phyloP scores from a whole-genome alignment of 495 filamentous ascomycete species.

The Astrothelium macrocarpum region DNA sequence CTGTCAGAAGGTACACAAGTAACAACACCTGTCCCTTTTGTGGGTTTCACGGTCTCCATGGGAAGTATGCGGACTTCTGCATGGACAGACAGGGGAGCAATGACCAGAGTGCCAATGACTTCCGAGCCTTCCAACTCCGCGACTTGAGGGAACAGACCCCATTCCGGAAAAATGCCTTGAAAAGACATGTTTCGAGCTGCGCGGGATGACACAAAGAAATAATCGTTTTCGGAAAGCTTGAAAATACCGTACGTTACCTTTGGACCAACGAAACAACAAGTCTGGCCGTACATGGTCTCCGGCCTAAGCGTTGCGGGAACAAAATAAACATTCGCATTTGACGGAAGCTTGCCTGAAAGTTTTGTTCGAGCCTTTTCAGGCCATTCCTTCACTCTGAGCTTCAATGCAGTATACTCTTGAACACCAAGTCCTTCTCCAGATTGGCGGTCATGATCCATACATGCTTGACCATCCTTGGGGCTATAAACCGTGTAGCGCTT shows the following conservation, averaged over 20 bases:
- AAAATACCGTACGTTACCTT: slow-evolving; percentile 86
- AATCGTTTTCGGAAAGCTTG: slow-evolving; percentile 73
- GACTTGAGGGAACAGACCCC: slow-evolving; percentile 65
- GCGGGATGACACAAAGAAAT: slow-evolving; percentile 73
- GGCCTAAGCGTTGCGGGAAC: slow-evolving; percentile 85
- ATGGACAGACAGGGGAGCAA: slow-evolving; percentile 86
- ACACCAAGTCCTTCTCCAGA: slow-evolving; percentile 83
- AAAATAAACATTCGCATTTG: slow-evolving; percentile 73
- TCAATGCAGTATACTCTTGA: slow-evolving; percentile 88
- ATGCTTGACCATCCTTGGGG: slow-evolving; percentile 93
- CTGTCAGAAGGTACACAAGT: slow-evolving; percentile 92
- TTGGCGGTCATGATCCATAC: slow-evolving; percentile 93
- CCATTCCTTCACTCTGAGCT: slow-evolving; percentile 85
- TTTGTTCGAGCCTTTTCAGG: slow-evolving; percentile 52
- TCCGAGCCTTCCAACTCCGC: slow-evolving; percentile 64
- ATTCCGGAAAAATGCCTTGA: slow-evolving; percentile 72
- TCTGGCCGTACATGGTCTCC: slow-evolving; percentile 98
- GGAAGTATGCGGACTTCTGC: slow-evolving; percentile 76
- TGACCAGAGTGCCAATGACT: slow-evolving; percentile 73
- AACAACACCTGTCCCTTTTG: slow-evolving; percentile 94
- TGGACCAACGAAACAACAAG: slow-evolving; percentile 89
- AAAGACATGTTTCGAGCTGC: slow-evolving; percentile 94
- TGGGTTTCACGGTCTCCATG: slow-evolving; percentile 85
- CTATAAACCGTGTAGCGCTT: slow-evolving; percentile 92
- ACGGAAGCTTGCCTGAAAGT: slow-evolving; percentile 69